Conservation (phyloP, 176 grass and related monocot species). For the Avena sativa region DNA sequence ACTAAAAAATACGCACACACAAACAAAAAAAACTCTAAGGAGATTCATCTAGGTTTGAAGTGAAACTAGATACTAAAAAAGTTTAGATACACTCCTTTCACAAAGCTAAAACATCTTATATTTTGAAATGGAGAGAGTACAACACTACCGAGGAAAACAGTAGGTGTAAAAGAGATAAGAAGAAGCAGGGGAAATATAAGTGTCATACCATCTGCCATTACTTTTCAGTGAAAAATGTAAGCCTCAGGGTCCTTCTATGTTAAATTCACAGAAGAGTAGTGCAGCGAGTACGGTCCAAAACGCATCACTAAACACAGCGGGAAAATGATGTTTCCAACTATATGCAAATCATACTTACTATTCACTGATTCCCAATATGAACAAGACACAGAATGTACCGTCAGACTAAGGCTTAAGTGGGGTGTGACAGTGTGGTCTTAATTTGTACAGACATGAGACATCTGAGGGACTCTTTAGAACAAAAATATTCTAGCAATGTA, state of each 20-base stretch:
- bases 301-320: too few species aligned
- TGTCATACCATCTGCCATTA: neutral
- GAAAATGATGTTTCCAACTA: neutral
- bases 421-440: too few species aligned
- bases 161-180: slow-evolving; percentile 13
- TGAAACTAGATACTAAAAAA: too few species aligned
- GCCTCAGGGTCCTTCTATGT: neutral
- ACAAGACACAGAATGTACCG: neutral
- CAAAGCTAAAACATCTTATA: too few species aligned
- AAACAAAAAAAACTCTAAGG: too few species aligned
- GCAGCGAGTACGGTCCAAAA: neutral
- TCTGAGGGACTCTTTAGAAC: neutral
- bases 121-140: too few species aligned
- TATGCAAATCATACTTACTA: neutral
- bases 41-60: too few species aligned
- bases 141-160: neutral
- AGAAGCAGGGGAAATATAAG: too few species aligned
- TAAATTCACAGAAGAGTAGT: neutral
- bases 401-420: too few species aligned
- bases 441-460: too few species aligned
- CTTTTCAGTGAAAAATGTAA: neutral
- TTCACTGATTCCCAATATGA: neutral
- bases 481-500: neutral
- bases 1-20: too few species aligned
- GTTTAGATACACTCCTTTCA: too few species aligned